Conservation (phyloP, 495 filamentous ascomycete species). For the Podospora pseudoanserina region DNA sequence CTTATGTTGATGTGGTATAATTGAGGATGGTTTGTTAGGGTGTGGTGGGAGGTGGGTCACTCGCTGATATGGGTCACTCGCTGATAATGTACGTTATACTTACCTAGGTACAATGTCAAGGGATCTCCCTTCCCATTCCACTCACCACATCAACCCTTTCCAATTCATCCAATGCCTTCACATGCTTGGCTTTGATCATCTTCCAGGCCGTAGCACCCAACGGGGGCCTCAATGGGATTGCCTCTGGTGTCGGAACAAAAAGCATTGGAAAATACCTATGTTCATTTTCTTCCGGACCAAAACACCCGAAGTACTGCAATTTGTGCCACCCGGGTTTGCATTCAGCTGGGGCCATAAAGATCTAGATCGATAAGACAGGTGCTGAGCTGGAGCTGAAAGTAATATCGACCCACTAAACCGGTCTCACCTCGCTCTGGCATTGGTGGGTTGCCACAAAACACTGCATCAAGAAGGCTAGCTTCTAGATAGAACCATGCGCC, state of each 20-base stretch:
- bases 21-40: too few species aligned
- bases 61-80: too few species aligned
- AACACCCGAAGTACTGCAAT: neutral
- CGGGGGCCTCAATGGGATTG: slow-evolving; percentile 44
- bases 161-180: slow-evolving; percentile 34
- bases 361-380: neutral
- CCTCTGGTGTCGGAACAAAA: neutral
- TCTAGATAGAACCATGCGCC: neutral
- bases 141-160: slow-evolving; percentile 36
- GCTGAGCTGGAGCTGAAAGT: neutral
- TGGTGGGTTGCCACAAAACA: neutral
- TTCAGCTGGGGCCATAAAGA: neutral
- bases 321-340: neutral
- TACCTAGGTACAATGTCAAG: neutral
- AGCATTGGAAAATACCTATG: too few species aligned
- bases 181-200: slow-evolving; percentile 36
- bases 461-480: neutral
- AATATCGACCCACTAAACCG: neutral
- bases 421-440: neutral
- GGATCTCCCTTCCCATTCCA: slow-evolving; percentile 12
- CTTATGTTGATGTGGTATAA: too few species aligned
- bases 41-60: too few species aligned
- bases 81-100: too few species aligned
- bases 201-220: slow-evolving; percentile 42
- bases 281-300: too few species aligned